Percentiles rank a stretch among this genome's conserved stretches.
phyloP scores from a whole-genome alignment of 2,329 filamentous ascomycete genomes.

The Claviceps quebecensis region DNA sequence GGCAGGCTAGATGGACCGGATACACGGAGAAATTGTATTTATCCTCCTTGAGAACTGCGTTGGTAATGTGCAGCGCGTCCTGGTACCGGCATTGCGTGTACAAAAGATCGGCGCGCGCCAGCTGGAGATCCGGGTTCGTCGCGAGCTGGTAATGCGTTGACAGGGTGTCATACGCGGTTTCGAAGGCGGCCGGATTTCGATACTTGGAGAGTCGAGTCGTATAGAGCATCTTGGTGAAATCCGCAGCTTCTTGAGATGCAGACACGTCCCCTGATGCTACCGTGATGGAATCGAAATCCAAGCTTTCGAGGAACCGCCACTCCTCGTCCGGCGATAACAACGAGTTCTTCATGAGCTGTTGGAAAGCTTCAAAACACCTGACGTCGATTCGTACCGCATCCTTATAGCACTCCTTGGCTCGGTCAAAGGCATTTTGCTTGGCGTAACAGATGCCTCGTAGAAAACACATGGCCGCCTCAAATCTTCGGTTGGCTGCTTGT shows the following conservation, averaged over 20 bases:
- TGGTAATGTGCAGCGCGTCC: constrained; percentile 73
- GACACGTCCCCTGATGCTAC: constrained; percentile 51
- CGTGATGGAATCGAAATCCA: constrained; percentile 77
- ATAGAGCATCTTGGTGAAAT: constrained; percentile 93
- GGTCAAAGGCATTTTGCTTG: constrained; percentile 93
- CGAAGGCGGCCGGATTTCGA: constrained; percentile 70
- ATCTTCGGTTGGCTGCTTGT: constrained; percentile 62
- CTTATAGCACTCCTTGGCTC: constrained; percentile 97
- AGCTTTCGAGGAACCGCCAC: constrained; percentile 72
- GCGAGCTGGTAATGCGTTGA: constrained; percentile 86
- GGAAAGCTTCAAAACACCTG: constrained; percentile 95
- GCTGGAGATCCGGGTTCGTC: constrained; percentile 75
- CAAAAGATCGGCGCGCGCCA: constrained; percentile 78
- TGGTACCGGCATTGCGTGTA: constrained; percentile 92
- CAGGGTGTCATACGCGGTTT: constrained; percentile 74
- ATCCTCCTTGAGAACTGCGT: constrained; percentile 66
- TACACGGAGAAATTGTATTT: constrained; percentile 83
- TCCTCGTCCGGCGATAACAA: constrained; percentile 83
- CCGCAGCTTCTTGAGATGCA: constrained; percentile 69
- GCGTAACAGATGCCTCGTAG: constrained; percentile 86
- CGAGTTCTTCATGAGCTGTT: constrained; percentile 93
- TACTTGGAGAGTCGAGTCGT: constrained; percentile 94
- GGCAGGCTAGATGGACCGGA: constrained; percentile 78
- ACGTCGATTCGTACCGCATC: constrained; percentile 93
- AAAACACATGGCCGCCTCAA: constrained; percentile 96